Evolutionary conservation across 176 grass and related monocot genomes (phyloP), one percentile per base, ranked within the genome.

Genomic region (Oryza glumipatula): DNA sequence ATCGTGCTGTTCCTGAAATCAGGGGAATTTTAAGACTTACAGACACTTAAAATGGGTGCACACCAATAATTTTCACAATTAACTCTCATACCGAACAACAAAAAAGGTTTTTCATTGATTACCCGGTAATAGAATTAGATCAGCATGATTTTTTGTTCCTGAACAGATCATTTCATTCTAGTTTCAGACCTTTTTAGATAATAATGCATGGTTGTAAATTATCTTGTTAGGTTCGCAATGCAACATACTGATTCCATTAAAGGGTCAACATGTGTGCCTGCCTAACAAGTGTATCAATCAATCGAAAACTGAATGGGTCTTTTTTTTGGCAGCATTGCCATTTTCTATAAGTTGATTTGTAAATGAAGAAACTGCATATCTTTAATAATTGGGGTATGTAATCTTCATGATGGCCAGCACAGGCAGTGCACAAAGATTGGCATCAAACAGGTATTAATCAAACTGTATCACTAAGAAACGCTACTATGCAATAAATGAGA

Each of bases 1-100:
- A 87, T 98, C 96, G 32, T 77, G 65, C 15, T 67, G 74, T 74
- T 88, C 90, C 90, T 95, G 85, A 24, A 61, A 80, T 1, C 47
- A 82, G 3, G 6, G 65, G 4, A 16, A 67, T 39, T 38, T 74
- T 48, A 61, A 48, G 9, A 52, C n/a, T 47, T 67, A 23, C 12
- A 54, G 21, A 36, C 3, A 67, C 39, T 49, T 78, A 63, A 24
- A 28, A 22, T 60, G 47, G 70, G 65, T 12, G 15, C 49, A 44
- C 9, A 70, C 35, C 3, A 32, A 28, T 65, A 28, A 32, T 64
- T 65, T 80, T 49, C 9, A 41, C 4, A 0, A 68, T 15, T 41
- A 26, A 26, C 9, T 61, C 28, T 41, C 51, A 75, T 44, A 39
- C 11, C 4, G 17, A 77, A 75, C 17, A 28, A 41, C 1, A 41